phyloP scores from a whole-genome alignment of 164 flowering plant genomes.

The Aristolochia californica region DNA sequence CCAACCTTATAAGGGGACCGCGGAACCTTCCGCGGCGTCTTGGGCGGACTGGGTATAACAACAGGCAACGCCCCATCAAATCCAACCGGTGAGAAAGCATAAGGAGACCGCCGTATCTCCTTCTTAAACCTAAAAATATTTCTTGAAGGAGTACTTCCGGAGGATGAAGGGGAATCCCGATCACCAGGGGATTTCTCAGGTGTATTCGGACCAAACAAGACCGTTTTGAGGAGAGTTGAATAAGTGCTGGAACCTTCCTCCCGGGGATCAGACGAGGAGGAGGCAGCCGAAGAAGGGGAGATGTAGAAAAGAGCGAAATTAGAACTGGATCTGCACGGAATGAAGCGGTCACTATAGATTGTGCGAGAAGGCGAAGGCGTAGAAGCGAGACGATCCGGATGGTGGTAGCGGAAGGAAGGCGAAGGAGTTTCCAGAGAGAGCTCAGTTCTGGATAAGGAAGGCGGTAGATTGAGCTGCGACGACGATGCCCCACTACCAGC shows the following conservation, averaged over 20 bases:
- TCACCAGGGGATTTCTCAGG: conserved; percentile 37
- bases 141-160: conserved; percentile 24
- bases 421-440: conserved; percentile 18
- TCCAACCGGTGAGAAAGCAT: conserved; percentile 57
- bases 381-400: conserved; percentile 27
- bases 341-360: conserved; percentile 77
- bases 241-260: conserved; percentile 56
- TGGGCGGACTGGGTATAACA: conserved; percentile 49
- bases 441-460: conserved; percentile 21
- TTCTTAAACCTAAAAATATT: conserved; percentile 85
- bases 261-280: conserved; percentile 21
- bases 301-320: conserved; percentile 68
- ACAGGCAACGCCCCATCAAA: conserved; percentile 54
- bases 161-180: conserved; percentile 6
- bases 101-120: conserved; percentile 49
- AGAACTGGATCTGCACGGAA: conserved; percentile 76
- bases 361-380: conserved; percentile 42
- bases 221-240: conserved; percentile 39
- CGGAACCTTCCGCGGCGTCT: conserved; percentile 71
- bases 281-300: conserved; percentile 18
- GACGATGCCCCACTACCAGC: not conserved
- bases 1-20: conserved; percentile 82
- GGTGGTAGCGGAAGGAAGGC: conserved; percentile 9
- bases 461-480: conserved; percentile 26
- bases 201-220: conserved; percentile 68